Base-by-base conservation (phyloP, 1,139 yeast genomes). In the Candida sanyaensis region DNA sequence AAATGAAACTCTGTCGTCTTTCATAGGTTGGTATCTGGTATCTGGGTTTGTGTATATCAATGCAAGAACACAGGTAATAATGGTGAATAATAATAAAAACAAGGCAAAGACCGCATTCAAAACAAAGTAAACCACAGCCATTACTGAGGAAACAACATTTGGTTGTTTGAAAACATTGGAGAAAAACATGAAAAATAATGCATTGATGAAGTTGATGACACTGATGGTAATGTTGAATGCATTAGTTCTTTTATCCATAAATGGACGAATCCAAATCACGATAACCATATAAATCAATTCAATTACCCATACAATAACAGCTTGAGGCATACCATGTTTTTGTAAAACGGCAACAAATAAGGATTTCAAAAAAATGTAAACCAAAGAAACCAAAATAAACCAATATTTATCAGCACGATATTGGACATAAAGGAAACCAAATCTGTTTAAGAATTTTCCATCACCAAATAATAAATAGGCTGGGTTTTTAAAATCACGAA, bases 1-100 rank as follows among this genome's bases (percentile, higher is more conserved):
- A 68, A 93, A 93, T 23, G 97, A 88, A 48, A 89, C 95, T 66
- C 99, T 84, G 63, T 93, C 99, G 65, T 93, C 99, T 59, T 88
- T 87, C 90, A 93, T 89, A 57, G 97, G 97, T 74, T 91, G 95
- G 72, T 93, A 93, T 58, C 97, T 80, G 12, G 95, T 84, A 68
- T 93, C 99, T 48, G 99, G 99, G 66, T 93, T 91, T 74, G 87
- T 90, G 66, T 89, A 86, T 32, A 92, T 61, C 57, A 92, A 69
- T 0, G 97, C 97, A 65, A 90, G 76, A 9, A 86, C 76, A 71
- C 97, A 91, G 5, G 96, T 89, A 41, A 91, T 83, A 56, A 92
- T 85, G 47, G 96, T 89, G 77, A 91, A 85, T 47, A 93, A 75
- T 62, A 93, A 75, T 61, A 93, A 76, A 61, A 89, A 81, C 55